Evolutionary conservation across 257 asterid genomes (phyloP).

Genomic region (Coffea eugenioides): DNA sequence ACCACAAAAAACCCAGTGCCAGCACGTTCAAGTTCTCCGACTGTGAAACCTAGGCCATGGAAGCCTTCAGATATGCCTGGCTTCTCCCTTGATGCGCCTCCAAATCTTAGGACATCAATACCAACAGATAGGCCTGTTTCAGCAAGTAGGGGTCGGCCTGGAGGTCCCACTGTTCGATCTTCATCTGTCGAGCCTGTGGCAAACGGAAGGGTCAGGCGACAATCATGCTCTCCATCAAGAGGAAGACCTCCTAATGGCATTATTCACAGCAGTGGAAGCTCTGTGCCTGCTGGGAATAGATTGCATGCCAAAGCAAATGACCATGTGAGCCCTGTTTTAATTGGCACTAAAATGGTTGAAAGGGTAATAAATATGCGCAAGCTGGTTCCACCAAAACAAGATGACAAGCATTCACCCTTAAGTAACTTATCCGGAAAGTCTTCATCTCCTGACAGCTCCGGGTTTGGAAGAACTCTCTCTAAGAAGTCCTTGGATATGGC

Average conservation of each 20-base stretch:
- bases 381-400: slow-evolving; percentile 84
- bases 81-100: slow-evolving; percentile 91
- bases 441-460: slow-evolving; percentile 85
- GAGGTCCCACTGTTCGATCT: slow-evolving; percentile 80
- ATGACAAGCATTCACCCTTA: slow-evolving; percentile 74
- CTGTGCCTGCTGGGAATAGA: slow-evolving; percentile 80
- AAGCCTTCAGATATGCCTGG: slow-evolving; percentile 98
- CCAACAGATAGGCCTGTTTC: slow-evolving; percentile 78
- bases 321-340: slow-evolving; percentile 75
- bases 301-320: slow-evolving; percentile 92
- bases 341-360: slow-evolving; percentile 96
- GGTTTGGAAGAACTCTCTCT: slow-evolving; percentile 92
- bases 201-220: slow-evolving; percentile 84
- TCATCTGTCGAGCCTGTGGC: slow-evolving; percentile 81
- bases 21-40: slow-evolving; percentile 72
- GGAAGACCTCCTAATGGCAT: slow-evolving; percentile 96
- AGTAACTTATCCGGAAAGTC: slow-evolving; percentile 87
- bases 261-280: slow-evolving; percentile 74
- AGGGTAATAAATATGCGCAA: slow-evolving; percentile 96
- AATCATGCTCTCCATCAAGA: slow-evolving; percentile 93
- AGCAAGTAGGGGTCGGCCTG: slow-evolving; percentile 94
- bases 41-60: slow-evolving; percentile 82
- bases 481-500: slow-evolving; percentile 99
- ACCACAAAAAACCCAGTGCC: slow-evolving; percentile 49
- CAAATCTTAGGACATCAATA: slow-evolving; percentile 84